Base-by-base conservation (phyloP, 495 filamentous ascomycete genomes). In the Penicillium taxi region DNA sequence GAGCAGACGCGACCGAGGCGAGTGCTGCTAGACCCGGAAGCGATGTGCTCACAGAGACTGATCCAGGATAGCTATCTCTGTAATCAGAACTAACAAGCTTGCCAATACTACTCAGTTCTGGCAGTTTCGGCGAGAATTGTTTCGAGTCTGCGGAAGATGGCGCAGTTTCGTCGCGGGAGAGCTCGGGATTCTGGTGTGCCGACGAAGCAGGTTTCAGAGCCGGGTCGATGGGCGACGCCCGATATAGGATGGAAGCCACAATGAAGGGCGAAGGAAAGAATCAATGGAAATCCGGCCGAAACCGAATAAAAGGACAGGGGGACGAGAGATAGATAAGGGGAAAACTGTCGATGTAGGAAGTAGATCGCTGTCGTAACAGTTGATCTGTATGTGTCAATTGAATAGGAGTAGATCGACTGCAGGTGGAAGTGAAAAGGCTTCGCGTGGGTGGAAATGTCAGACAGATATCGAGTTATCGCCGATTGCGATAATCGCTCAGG, bases 161-260 rank as follows among this genome's bases (percentile, higher is more conserved):
- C 12, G 37, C 19, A 12, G 46, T 30, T 7, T 24, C 32, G 23
- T 59, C 47, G 33, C 45, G 42, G 25, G 53, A 37, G 19, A 61
- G 56, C 13, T 66, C 59, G 45, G 67, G 59, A 20, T 53, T 46
- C 39, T 61, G 61, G 17, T 56, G 45, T 37, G 61, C 60, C 26
- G 66, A 60, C 44, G 70, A 65, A 18, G 64, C 49, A 37, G 66
- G 58, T 51, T 57, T 66, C 16, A 72, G 63, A 46, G 63, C 56
- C 47, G 67, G 66, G 45, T 77, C 67, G 55, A 77, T 71, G 70
- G 72, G 70, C 69, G 74, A 68, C 50, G 69, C 67, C 71, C 67
- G 59, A 52, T 68, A 75, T 28, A 73, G 43, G 44, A 71, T 55
- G 51, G 66, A 65, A 56, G 61, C 69, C 61, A 67, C 63, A 45